Evolutionary conservation across 192 early-diverging fungal genomes (phyloP).

Genomic region (Ambispora gerdemannii): DNA sequence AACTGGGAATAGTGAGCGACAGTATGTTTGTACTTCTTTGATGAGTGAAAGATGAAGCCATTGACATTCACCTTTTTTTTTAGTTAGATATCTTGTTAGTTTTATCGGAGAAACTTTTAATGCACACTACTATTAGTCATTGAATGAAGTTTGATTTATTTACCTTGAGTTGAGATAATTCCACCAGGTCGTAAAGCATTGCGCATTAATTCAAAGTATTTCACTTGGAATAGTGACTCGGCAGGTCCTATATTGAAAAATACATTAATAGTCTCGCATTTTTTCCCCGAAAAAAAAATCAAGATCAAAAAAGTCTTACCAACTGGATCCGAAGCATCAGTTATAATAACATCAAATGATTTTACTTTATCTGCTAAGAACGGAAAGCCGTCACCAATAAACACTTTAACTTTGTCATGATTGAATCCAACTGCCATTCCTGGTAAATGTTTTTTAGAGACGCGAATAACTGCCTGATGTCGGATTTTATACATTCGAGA

Average conservation of each 20-base stretch:
- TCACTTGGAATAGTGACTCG: constrained; percentile 86
- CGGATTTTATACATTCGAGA: too few relatives aligned
- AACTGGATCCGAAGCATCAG: constrained; percentile 97
- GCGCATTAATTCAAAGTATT: constrained; percentile 93
- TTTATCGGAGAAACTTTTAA: too few relatives aligned
- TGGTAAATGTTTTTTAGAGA: constrained; percentile 92
- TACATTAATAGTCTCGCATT: neutral
- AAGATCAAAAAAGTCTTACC: constrained; percentile 36
- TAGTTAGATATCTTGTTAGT: too few relatives aligned
- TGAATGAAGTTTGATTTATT: neutral
- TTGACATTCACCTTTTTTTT: constrained; percentile 82
- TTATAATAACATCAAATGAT: constrained; percentile 97
- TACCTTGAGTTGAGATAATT: constrained; percentile 94
- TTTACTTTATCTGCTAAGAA: constrained; percentile 86
- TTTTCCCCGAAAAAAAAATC: neutral
- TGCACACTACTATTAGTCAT: too few relatives aligned
- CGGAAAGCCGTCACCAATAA: constrained; percentile 95
- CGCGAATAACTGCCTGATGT: constrained; percentile 70
- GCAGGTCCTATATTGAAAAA: constrained; percentile 69
- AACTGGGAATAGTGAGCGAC: constrained; percentile 79
- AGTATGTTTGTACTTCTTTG: constrained; percentile 80
- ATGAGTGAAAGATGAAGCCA: constrained; percentile 96
- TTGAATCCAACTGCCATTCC: constrained; percentile 89
- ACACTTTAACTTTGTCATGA: constrained; percentile 91
- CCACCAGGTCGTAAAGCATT: constrained; percentile 84